phyloP scores from a whole-genome alignment of 2,329 filamentous ascomycete genomes.

The Hymenotorrendiella dingleyae region DNA sequence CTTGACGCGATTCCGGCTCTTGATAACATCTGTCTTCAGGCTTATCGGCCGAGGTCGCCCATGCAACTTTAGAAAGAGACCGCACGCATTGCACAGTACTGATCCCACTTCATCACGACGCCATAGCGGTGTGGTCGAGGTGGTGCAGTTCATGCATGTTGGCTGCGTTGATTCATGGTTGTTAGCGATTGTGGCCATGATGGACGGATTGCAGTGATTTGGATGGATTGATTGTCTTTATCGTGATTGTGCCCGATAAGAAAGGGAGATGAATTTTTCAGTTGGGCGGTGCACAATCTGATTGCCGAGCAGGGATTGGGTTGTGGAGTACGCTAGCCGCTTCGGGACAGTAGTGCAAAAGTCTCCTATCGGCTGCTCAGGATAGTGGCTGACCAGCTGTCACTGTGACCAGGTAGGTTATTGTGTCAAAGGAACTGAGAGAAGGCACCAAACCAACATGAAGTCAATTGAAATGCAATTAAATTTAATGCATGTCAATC shows the following conservation, averaged over 20 bases:
- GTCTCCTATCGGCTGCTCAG: no score
- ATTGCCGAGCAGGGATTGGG: no score
- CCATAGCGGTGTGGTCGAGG: conserved; percentile 94
- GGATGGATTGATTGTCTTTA: conserved; percentile 6
- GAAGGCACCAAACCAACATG: no score
- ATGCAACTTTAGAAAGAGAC: conserved; percentile 94
- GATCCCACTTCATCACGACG: conserved; percentile 92
- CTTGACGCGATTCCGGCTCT: conserved; percentile 97
- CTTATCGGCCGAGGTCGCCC: conserved; percentile 89
- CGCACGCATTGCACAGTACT: conserved; percentile 97
- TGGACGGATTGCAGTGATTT: conserved; percentile 26
- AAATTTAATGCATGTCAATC: no score
- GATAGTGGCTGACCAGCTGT: no score
- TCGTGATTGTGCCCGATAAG: conserved; percentile 18
- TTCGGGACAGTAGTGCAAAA: no score
- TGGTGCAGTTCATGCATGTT: conserved; percentile 92
- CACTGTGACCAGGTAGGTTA: no score
- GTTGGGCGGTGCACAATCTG: no score
- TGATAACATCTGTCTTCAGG: conserved; percentile 98
- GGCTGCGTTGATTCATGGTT: conserved; percentile 64
- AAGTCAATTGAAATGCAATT: no score
- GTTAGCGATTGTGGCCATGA: conserved; percentile 47
- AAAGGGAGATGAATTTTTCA: conserved; percentile 3
- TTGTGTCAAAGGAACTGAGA: no score
- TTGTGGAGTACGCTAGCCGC: no score